Base-by-base conservation (phyloP, 495 filamentous ascomycete genomes). In the Penicillium paxilli region DNA sequence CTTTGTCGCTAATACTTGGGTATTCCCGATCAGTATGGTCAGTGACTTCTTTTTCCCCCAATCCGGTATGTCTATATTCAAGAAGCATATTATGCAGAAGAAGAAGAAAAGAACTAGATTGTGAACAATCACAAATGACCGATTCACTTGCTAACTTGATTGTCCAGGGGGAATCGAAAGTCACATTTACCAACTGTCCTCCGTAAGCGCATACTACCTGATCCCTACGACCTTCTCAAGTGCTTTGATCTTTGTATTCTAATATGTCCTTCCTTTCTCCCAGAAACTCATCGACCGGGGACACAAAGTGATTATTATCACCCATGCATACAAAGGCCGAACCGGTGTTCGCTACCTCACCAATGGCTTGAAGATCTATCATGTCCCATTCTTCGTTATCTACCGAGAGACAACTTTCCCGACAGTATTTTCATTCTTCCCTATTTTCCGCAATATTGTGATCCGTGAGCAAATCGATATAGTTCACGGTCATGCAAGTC, bases 41-140 rank as follows among this genome's bases (percentile, higher is more conserved):
- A 92, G 93, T 80, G 94, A 98, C 77, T 97, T 93, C 82, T 98
- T 98, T 83, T 98, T 93, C 64, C 94, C 94, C 20, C 95, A 98
- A 62, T 92, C 93, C 37, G 92, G 85, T 83, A 67, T 48, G 70
- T 60, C 20, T 38, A 16, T 19, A 16, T 38, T n/a, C n/a, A n/a
- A n/a, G n/a, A n/a, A n/a, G n/a, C n/a, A n/a, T n/a, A n/a, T n/a
- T n/a, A n/a, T n/a, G n/a, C n/a, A n/a, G n/a, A n/a, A 28, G 5
- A 28, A 11, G 26, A 5, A 5, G 5, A 28, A 28, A 28, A 5
- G 11, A 28, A 5, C 11, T 28, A 5, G 26, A 28, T 5, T 28
- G 5, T 28, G 5, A 28, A n/a, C 11, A 16, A 17, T 14, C 2
- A 14, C 14, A 38, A 16, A 22, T 3, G 40, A 20, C 23, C 5